A percentile compares a stretch with the other conserved stretches of the same genome.
phyloP scores from a whole-genome alignment of 75 land plant genomes.

The Adiantum capillusveneris region DNA sequence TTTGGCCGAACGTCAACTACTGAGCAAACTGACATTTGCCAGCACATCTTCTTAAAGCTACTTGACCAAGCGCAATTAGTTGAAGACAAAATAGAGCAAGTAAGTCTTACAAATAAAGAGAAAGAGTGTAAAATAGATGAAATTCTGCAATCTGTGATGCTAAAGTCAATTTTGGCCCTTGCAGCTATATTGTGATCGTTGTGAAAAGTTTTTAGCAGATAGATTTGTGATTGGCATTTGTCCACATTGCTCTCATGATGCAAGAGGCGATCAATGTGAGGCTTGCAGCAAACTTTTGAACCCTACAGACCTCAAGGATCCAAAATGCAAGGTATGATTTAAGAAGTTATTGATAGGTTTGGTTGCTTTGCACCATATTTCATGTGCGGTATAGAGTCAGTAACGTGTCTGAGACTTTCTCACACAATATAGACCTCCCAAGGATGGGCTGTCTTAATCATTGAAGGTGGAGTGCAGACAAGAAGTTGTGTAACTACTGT shows the following conservation, averaged over 20 bases:
- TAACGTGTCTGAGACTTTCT: too few relatives aligned
- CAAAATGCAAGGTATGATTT: constrained; percentile 90
- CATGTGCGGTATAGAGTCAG: too few relatives aligned
- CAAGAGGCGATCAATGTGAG: constrained; percentile 97
- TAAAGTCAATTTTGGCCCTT: too few relatives aligned
- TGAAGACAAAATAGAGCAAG: constrained; percentile 95
- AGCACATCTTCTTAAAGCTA: constrained; percentile 70
- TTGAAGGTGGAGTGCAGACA: too few relatives aligned
- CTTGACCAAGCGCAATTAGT: constrained; percentile 69
- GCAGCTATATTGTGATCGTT: constrained; percentile 87
- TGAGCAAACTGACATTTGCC: constrained; percentile 90
- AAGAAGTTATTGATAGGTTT: too few relatives aligned
- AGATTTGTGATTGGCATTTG: constrained; percentile 90
- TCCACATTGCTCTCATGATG: constrained; percentile 78
- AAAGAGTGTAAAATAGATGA: too few relatives aligned
- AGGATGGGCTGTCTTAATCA: too few relatives aligned
- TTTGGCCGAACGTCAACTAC: constrained; percentile 93
- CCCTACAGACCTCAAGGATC: constrained; percentile 77
- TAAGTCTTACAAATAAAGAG: too few relatives aligned
- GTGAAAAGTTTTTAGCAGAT: constrained; percentile 82
- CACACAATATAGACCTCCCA: too few relatives aligned
- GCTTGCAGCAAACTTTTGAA: constrained; percentile 83
- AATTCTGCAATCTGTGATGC: too few relatives aligned
- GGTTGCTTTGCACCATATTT: too few relatives aligned
- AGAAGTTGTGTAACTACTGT: too few relatives aligned